Percentiles rank a stretch among this genome's conserved stretches.
These are phyloP conservation scores for Hanseniaspora osmophila DNA, from an alignment of 805 yeast genomes.

Conservation along the genomic window DNA sequence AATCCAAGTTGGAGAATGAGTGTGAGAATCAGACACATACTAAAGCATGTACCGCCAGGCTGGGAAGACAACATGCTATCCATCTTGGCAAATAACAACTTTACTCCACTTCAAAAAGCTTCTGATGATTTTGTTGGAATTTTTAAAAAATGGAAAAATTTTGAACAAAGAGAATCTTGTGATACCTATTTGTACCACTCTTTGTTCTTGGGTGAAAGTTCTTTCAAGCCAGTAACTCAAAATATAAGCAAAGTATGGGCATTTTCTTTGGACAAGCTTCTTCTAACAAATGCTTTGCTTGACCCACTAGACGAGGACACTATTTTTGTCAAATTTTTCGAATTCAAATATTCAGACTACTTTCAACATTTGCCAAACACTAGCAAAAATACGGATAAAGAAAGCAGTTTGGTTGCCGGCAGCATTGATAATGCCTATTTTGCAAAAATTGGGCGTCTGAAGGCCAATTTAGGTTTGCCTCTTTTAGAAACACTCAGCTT, in stretches of 20 bases:
- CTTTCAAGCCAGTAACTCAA: not conserved
- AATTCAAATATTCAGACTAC: not conserved
- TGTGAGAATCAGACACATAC: slow-evolving; percentile 63
- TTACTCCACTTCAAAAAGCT: slow-evolving; percentile 40
- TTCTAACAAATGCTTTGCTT: not conserved
- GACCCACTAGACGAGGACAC: not conserved
- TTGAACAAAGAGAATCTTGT: slow-evolving; percentile 70
- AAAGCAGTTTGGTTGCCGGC: too few species aligned
- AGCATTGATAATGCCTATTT: too few species aligned
- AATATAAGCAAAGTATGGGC: not conserved
- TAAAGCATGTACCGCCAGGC: slow-evolving; percentile 38
- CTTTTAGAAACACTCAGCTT: too few species aligned
- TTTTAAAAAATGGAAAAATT: slow-evolving; percentile 73
- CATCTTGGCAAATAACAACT: slow-evolving; percentile 19
- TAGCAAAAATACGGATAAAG: too few species aligned
- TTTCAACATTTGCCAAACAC: not conserved
- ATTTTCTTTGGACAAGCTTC: not conserved
- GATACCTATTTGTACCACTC: slow-evolving; percentile 39
- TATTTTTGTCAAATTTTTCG: not conserved
- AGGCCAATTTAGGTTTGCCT: too few species aligned
- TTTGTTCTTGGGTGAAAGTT: slow-evolving; percentile 27
- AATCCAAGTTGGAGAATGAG: slow-evolving; percentile 81
- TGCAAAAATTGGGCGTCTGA: too few species aligned
- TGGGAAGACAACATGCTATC: slow-evolving; percentile 30
- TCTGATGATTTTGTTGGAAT: slow-evolving; percentile 38